These are phyloP conservation scores for Quercus aquifolioides DNA, from an alignment of 306 rosid genomes.

Conservation along the genomic window DNA sequence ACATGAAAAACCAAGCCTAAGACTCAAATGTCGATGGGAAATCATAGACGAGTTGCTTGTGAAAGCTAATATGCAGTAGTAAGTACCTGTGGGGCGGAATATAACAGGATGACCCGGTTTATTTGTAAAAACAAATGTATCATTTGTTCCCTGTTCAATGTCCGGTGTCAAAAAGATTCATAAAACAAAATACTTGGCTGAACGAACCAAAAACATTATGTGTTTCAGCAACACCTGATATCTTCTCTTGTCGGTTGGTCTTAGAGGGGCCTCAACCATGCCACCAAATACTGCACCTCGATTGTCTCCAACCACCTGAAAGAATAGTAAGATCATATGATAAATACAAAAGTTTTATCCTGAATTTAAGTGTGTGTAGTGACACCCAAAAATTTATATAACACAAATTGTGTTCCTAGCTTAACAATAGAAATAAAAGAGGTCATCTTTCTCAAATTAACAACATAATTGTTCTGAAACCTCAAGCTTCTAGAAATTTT, in stretches of 20 bases:
- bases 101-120: slow-evolving; percentile 61
- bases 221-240: slow-evolving; percentile 68
- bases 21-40: background rate
- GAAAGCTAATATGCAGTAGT: background rate
- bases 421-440: background rate
- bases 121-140: slow-evolving; percentile 78
- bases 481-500: background rate
- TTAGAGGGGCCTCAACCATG: slow-evolving; percentile 88
- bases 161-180: slow-evolving; percentile 25
- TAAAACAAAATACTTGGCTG: slow-evolving; percentile 4
- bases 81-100: slow-evolving; percentile 85
- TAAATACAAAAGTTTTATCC: background rate
- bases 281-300: slow-evolving; percentile 94
- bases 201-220: slow-evolving; percentile 15
- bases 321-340: background rate
- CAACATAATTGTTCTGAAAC: background rate
- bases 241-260: slow-evolving; percentile 61
- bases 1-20: background rate
- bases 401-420: background rate
- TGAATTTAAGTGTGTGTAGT: background rate
- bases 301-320: slow-evolving; percentile 82
- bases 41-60: background rate
- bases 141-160: slow-evolving; percentile 76
- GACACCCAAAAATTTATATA: background rate
- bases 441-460: background rate